These are phyloP conservation scores for Haematococcus lacustris DNA, from an alignment of 139 green algal genomes.

Conservation along the genomic window DNA sequence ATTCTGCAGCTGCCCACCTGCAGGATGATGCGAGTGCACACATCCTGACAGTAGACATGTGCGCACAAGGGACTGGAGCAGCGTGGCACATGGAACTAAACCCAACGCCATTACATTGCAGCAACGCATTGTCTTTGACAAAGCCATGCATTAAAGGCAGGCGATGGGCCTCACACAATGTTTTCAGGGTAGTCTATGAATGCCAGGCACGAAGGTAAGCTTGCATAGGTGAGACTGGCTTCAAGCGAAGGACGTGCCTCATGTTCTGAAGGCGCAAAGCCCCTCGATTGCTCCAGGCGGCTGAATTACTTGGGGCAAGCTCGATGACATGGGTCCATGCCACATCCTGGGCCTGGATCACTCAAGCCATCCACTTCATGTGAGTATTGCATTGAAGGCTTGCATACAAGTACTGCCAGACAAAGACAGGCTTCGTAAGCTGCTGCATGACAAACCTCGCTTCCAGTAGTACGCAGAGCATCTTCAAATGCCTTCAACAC, in stretches of 20 bases:
- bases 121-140: background rate
- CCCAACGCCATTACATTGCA: background rate
- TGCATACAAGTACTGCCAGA: background rate
- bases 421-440: background rate
- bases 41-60: background rate
- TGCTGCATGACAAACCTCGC: background rate
- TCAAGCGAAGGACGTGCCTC: conserved; percentile 12
- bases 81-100: background rate
- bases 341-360: conserved; percentile 17
- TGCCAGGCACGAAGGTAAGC: no score
- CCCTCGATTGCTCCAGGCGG: conserved; percentile 44
- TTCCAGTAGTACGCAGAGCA: background rate
- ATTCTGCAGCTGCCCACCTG: background rate
- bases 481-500: no score
- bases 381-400: background rate
- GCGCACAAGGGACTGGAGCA: background rate
- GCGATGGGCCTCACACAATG: no score
- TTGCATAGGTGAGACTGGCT: no score
- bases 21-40: background rate
- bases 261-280: conserved; percentile 29
- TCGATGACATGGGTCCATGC: conserved; percentile 34
- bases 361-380: background rate
- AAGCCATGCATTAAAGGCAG: background rate
- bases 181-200: no score
- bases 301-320: conserved; percentile 34